phyloP scores from a whole-genome alignment of 768 basidiomycete species.

The Rhodocollybia butyracea region DNA sequence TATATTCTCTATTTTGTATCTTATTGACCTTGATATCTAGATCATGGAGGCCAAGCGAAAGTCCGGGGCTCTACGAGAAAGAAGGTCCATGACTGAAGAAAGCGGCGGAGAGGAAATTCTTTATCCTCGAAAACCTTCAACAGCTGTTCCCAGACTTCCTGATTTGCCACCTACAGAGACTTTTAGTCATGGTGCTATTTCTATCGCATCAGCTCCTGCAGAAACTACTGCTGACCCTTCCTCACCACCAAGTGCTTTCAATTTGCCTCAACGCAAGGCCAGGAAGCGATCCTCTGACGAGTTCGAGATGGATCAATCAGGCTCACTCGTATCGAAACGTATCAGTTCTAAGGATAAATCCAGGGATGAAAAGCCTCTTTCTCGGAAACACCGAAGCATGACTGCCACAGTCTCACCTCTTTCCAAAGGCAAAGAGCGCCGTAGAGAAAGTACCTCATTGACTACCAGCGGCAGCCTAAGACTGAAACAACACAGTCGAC shows the following conservation, averaged over 20 bases:
- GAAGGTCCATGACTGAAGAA: constrained; percentile 73
- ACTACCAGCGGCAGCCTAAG: constrained; percentile 38
- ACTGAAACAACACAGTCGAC: constrained; percentile 52
- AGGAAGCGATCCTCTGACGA: constrained; percentile 81
- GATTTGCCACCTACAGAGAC: constrained; percentile 13
- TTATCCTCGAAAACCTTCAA: constrained; percentile 65
- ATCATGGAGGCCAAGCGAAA: constrained; percentile 39
- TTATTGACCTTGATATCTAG: constrained; percentile 24
- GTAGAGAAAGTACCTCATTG: constrained; percentile 49
- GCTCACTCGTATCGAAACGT: constrained; percentile 54
- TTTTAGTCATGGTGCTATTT: constrained; percentile 13
- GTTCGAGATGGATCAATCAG: constrained; percentile 75
- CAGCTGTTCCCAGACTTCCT: constrained; percentile 15
- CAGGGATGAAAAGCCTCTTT: constrained; percentile 41
- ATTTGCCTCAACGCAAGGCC: constrained; percentile 47
- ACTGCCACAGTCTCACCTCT: constrained; percentile 44
- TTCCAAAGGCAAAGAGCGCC: constrained; percentile 49
- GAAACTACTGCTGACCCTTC: constrained; percentile 17
- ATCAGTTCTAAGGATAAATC: constrained; percentile 19
- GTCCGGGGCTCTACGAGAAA: constrained; percentile 49
- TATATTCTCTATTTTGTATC: constrained; percentile 3
- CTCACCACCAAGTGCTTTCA: constrained; percentile 70
- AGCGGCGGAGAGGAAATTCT: constrained; percentile 90
- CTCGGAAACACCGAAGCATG: constrained; percentile 72
- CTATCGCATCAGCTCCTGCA: constrained; percentile 25